Base-by-base conservation (phyloP, 169 alveolate species). In the Cytauxzoon felis region DNA sequence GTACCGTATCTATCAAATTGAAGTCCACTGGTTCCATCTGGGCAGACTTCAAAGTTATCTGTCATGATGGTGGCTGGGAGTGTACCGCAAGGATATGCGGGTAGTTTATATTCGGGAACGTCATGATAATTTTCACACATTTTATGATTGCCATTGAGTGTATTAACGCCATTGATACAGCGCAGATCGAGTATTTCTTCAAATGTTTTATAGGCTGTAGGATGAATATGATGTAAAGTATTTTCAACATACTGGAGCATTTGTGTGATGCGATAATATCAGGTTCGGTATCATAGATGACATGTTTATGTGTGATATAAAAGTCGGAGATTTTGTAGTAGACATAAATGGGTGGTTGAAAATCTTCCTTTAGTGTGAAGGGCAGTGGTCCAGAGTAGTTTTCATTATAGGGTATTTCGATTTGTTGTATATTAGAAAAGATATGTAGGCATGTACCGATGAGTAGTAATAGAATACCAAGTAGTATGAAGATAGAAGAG, bases 1-100 rank as follows among this genome's bases (percentile, higher is more conserved):
- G n/a, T n/a, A 24, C 38, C 56, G 40, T 42, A 42, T 42, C 29
- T 59, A 27, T 57, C 69, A 18, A 3, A 23, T 3, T 42, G 13
- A 43, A 43, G 30, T 30, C 33, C n/a, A 18, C 3, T 33, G 16
- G 47, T 33, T 19, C 9, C 27, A 9, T 52, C 19, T 16, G 82
- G 58, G 34, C 86, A 76, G 11, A 76, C 43, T 24, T 30, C 51
- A 43, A 57, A 76, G 51, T 76, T 66, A 62, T 76, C 86, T 9
- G 86, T 76, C 69, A 76, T 76, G 11, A 76, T 32, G 13, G 86
- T 76, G 26, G 86, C 86, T 0, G 86, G 49, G 58, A 66, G 30
- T n/a, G 76, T 52, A 13, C 86, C 86, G 27, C 86, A 76, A 11
- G 86, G 86, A 27, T 76, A 76, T 5, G 76, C 81, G 13, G 63